These are phyloP conservation scores for Thecaphora frezii DNA, from an alignment of 1,284 basidiomycete genomes.

Conservation along the genomic window DNA sequence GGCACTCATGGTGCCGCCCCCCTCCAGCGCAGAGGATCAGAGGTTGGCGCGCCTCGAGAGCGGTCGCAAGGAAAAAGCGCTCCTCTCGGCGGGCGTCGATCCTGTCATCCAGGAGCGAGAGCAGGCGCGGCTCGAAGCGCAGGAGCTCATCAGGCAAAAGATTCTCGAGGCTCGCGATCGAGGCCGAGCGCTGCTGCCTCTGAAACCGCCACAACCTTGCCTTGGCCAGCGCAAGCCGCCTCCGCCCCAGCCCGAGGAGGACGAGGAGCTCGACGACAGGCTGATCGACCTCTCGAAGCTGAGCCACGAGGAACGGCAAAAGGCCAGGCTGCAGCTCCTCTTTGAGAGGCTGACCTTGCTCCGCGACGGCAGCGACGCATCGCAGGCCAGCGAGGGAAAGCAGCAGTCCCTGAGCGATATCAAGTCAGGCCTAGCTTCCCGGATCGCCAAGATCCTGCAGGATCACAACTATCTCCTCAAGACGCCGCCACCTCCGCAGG, in stretches of 20 bases:
- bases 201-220: conserved; percentile 1
- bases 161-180: conserved; percentile 28
- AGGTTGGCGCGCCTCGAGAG: conserved; percentile 24
- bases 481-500: not conserved
- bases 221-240: not conserved
- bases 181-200: conserved; percentile 16
- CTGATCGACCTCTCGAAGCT: conserved; percentile 7
- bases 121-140: conserved; percentile 3
- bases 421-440: conserved; percentile 19
- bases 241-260: not conserved
- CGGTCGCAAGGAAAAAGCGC: conserved; percentile 12
- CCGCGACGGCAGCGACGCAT: conserved; percentile 1
- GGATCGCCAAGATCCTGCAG: conserved; percentile 18
- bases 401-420: conserved; percentile 16
- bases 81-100: conserved; percentile 2
- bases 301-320: conserved; percentile 23
- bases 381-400: not conserved
- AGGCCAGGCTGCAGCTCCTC: conserved; percentile 25
- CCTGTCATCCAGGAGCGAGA: conserved; percentile 1
- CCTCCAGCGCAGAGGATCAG: conserved; percentile 21
- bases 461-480: conserved; percentile 20
- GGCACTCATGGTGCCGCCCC: conserved; percentile 37
- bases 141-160: conserved; percentile 16
- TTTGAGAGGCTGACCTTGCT: conserved; percentile 28
- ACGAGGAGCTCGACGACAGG: conserved; percentile 2